Evolutionary conservation across 2,329 filamentous ascomycete species (phyloP).

Genomic region (Aspergillus fumigatiaffinis): DNA sequence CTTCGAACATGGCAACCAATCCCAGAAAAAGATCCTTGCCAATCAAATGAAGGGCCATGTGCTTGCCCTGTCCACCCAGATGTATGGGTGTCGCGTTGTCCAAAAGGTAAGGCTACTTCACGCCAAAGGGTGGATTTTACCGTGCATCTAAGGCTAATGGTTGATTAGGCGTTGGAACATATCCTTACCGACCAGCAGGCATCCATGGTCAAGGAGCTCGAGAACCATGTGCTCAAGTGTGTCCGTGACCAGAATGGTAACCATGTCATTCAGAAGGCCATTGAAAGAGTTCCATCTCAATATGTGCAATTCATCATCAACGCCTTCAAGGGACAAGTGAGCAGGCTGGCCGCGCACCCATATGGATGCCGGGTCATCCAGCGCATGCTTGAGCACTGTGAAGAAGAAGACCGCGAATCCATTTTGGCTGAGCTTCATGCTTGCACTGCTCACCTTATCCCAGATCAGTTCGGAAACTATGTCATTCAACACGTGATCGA

Average conservation of each 20-base stretch:
- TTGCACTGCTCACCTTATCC: slow-evolving; percentile 68
- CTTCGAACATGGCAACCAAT: slow-evolving; percentile 91
- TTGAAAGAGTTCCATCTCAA: slow-evolving; percentile 71
- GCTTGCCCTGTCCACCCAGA: slow-evolving; percentile 72
- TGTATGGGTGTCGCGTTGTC: slow-evolving; percentile 92
- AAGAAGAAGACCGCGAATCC: slow-evolving; percentile 63
- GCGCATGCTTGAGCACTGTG: slow-evolving; percentile 79
- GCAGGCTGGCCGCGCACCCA: slow-evolving; percentile 68
- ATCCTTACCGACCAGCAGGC: slow-evolving; percentile 90
- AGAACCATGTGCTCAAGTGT: slow-evolving; percentile 69
- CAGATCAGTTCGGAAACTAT: slow-evolving; percentile 92
- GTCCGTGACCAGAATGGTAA: slow-evolving; percentile 90
- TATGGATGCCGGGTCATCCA: slow-evolving; percentile 94
- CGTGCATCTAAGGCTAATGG: slow-evolving; percentile 19
- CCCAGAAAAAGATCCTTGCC: slow-evolving; percentile 83
- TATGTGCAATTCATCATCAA: slow-evolving; percentile 83
- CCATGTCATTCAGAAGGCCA: slow-evolving; percentile 92
- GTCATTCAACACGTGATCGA: slow-evolving; percentile 89
- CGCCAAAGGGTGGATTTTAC: slow-evolving; percentile 8
- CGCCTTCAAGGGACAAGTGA: slow-evolving; percentile 71
- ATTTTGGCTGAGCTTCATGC: slow-evolving; percentile 77
- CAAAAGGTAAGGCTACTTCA: slow-evolving; percentile 65
- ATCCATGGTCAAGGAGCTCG: slow-evolving; percentile 76
- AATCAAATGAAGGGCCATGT: slow-evolving; percentile 85
- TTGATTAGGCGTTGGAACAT: slow-evolving; percentile 73